Percentiles rank a stretch among this genome's conserved stretches.
phyloP scores from a whole-genome alignment of 2,329 filamentous ascomycete species.

The Fusarium multiceps region DNA sequence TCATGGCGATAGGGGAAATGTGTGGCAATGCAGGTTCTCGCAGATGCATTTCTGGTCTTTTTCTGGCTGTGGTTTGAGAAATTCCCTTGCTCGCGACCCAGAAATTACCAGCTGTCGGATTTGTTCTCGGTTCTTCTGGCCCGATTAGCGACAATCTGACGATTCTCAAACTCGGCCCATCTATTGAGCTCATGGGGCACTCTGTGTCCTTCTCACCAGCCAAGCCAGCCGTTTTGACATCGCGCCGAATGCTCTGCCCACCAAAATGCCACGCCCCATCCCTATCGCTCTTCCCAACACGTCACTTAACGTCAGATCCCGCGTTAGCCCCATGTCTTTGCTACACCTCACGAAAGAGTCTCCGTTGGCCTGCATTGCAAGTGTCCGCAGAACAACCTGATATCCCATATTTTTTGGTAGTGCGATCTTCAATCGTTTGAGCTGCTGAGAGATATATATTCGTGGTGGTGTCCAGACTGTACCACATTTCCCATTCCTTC shows the following conservation, averaged over 20 bases:
- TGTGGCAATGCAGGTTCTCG: slow-evolving; percentile 35
- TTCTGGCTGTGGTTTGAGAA: slow-evolving; percentile 13
- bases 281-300: slow-evolving; percentile 43
- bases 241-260: slow-evolving; percentile 42
- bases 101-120: slow-evolving; percentile 15
- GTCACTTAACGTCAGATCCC: slow-evolving; percentile 48
- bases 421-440: slow-evolving; percentile 23
- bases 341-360: slow-evolving; percentile 29
- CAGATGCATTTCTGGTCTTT: slow-evolving; percentile 22
- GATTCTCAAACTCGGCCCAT: slow-evolving; percentile 38
- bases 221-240: slow-evolving; percentile 28
- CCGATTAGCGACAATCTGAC: slow-evolving; percentile 40
- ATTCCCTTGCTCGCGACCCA: slow-evolving; percentile 8
- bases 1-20: slow-evolving; percentile 17
- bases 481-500: slow-evolving; percentile 18
- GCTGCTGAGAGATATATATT: slow-evolving; percentile 38
- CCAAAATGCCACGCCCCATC: slow-evolving; percentile 43
- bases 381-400: slow-evolving; percentile 40
- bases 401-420: slow-evolving; percentile 17
- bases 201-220: slow-evolving; percentile 26
- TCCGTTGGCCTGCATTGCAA: slow-evolving; percentile 41
- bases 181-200: slow-evolving; percentile 33
- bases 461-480: slow-evolving; percentile 23
- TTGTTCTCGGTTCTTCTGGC: slow-evolving; percentile 32
- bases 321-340: slow-evolving; percentile 41